Percentiles rank a stretch among this genome's conserved stretches.
phyloP scores from a whole-genome alignment of 495 filamentous ascomycete genomes.

The Neurospora tetraspora region DNA sequence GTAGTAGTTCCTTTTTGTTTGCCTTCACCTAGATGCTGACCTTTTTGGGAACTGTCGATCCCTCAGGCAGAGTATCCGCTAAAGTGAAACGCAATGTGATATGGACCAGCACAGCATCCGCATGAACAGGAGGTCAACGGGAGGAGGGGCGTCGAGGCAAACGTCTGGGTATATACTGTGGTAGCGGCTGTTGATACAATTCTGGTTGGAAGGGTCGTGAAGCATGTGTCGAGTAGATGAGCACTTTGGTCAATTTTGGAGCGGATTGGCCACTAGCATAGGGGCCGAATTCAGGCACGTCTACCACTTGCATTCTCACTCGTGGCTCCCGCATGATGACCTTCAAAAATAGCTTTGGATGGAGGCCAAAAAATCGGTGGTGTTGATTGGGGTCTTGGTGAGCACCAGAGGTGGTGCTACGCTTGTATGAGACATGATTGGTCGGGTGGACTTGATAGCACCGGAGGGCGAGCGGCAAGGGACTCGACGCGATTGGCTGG shows the following conservation, averaged over 20 bases:
- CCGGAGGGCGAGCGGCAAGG: constrained; percentile 18
- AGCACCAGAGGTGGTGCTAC: not conserved
- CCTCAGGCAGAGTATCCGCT: constrained; percentile 26
- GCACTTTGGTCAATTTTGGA: constrained; percentile 9
- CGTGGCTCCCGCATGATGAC: constrained; percentile 25
- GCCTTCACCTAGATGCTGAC: not conserved
- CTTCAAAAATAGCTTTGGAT: constrained; percentile 20
- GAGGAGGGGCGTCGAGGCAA: constrained; percentile 8
- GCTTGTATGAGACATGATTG: constrained; percentile 13
- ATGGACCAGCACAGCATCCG: constrained; percentile 24
- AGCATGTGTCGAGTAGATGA: constrained; percentile 19
- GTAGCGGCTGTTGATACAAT: constrained; percentile 41
- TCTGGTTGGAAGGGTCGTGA: constrained; percentile 1
- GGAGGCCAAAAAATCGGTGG: constrained; percentile 5
- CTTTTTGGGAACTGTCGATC: constrained; percentile 13
- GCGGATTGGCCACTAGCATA: constrained; percentile 5
- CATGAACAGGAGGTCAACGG: constrained; percentile 19
- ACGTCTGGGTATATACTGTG: constrained; percentile 34
- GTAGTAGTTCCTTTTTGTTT: constrained; percentile 5
- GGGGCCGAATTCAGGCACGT: constrained; percentile 21
- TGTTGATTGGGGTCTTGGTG: not conserved
- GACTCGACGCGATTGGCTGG: constrained; percentile 14
- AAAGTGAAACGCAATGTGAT: constrained; percentile 38
- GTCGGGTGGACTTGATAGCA: constrained; percentile 4
- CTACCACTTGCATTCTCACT: constrained; percentile 30